Evolutionary conservation across 768 basidiomycete genomes (phyloP).

Genomic region (Serendipita vermifera): DNA sequence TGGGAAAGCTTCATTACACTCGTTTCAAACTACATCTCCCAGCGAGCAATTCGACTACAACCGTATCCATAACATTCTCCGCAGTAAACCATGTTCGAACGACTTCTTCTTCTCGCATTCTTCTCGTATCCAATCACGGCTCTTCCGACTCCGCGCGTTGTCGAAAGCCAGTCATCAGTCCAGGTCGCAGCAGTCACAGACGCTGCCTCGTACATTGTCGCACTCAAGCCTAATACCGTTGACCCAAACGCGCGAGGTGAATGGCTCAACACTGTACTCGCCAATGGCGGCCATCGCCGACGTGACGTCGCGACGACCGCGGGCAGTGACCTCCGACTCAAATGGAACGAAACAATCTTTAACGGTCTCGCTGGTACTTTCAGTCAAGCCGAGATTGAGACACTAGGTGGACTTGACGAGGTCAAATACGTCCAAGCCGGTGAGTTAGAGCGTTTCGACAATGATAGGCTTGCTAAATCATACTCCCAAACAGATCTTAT

Average conservation of each 20-base stretch:
- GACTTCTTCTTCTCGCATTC: too few relatives aligned
- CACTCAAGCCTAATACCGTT: slow-evolving; percentile 1
- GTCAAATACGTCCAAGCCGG: slow-evolving; percentile 4
- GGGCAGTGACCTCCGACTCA: not conserved
- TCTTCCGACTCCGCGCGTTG: too few relatives aligned
- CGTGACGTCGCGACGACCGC: not conserved
- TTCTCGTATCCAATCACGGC: too few relatives aligned
- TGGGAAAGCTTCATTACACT: too few relatives aligned
- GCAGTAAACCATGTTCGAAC: too few relatives aligned
- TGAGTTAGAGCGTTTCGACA: not conserved
- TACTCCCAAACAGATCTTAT: not conserved
- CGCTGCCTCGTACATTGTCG: not conserved
- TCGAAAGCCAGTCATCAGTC: too few relatives aligned
- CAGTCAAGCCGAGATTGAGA: not conserved
- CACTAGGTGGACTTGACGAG: not conserved
- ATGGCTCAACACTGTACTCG: slow-evolving; percentile 4
- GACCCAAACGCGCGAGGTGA: not conserved
- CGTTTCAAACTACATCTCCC: too few relatives aligned
- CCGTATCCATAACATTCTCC: too few relatives aligned
- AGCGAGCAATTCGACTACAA: too few relatives aligned
- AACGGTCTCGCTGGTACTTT: slow-evolving; percentile 1
- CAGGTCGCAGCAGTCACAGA: too few relatives aligned
- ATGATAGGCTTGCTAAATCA: not conserved
- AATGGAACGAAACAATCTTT: slow-evolving; percentile 1
- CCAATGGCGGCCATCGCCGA: not conserved